Base-by-base conservation (phyloP, 257 asterid genomes). In the Rehmannia glutinosa region DNA sequence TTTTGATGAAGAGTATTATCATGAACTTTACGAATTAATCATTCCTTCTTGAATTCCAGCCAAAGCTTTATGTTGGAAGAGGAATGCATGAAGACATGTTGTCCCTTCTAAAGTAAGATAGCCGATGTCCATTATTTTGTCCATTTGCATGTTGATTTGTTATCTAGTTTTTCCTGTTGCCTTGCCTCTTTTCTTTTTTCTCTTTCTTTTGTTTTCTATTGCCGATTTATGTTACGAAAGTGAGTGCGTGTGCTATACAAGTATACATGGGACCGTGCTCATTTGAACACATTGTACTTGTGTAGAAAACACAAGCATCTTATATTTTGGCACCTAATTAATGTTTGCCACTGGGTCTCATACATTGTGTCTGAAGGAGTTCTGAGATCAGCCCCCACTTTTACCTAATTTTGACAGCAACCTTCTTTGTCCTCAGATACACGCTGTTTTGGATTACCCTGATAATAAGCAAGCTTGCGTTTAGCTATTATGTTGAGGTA, bases 401-500 rank as follows among this genome's bases (percentile, higher is more conserved):
- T n/a, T n/a, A n/a, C n/a, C n/a, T n/a, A n/a, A n/a, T n/a, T n/a
- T n/a, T n/a, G n/a, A n/a, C n/a, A n/a, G n/a, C 4, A 60, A 9
- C 27, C 51, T 73, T 67, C 11, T 71, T 73, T 69, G 58, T 73
- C 62, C 67, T 67, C 81, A 94, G 97, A 65, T 94, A 94, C 85
- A 85, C 99, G 3, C 86, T 94, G 64, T 91, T 88, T 81, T 94
- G 99, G 99, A 72, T 91, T 73, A 82, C 89, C 74, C 85, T 94
- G 73, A 70, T 94, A 64, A 88, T 91, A 81, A 77, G 95, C 96
- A 94, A 94, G 83, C 88, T 94, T 49, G 92, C 96, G 53, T 94
- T 94, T 87, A 94, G 99, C 91, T 94, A 88, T 78, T 94, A 88
- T 84, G 96, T 94, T 63, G 99, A 94, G 96, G 99, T 94, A 75